phyloP scores from a whole-genome alignment of 805 yeast species.

The Cyberlindnera nakhonratchasimensis region DNA sequence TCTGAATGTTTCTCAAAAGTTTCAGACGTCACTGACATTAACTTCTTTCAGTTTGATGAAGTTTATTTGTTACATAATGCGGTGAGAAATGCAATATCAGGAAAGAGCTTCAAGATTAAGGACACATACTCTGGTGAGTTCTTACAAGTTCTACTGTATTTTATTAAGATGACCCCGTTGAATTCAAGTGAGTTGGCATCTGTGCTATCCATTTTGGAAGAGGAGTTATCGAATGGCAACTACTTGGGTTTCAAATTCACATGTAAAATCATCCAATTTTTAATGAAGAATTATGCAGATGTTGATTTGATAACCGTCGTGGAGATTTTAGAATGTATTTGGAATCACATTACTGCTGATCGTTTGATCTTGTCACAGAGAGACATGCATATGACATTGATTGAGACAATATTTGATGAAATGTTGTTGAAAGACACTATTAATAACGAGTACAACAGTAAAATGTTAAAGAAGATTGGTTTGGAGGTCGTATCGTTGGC shows the following conservation, averaged over 20 bases:
- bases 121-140: constrained; percentile 30
- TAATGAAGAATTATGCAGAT: constrained; percentile 17
- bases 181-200: constrained; percentile 16
- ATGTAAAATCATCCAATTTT: constrained; percentile 17
- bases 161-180: constrained; percentile 23
- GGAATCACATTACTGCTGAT: constrained; percentile 56
- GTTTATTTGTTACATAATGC: constrained; percentile 11
- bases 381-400: constrained; percentile 53
- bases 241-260: constrained; percentile 13
- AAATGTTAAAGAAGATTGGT: constrained; percentile 32
- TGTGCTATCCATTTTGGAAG: constrained; percentile 19
- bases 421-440: constrained; percentile 38
- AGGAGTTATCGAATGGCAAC: constrained; percentile 17
- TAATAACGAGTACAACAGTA: constrained; percentile 28
- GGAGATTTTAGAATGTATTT: constrained; percentile 41
- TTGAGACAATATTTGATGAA: constrained; percentile 46
- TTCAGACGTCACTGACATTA: constrained; percentile 12
- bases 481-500: constrained; percentile 45
- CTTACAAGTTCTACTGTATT: constrained; percentile 24
- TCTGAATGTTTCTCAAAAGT: constrained; percentile 22
- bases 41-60: constrained; percentile 15
- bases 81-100: neutral
- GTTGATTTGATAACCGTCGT: constrained; percentile 29
- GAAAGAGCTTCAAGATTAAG: constrained; percentile 27
- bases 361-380: constrained; percentile 65